Evolutionary conservation across 139 green algal species (phyloP).

Genomic region (Edaphochlamys debaryana): DNA sequence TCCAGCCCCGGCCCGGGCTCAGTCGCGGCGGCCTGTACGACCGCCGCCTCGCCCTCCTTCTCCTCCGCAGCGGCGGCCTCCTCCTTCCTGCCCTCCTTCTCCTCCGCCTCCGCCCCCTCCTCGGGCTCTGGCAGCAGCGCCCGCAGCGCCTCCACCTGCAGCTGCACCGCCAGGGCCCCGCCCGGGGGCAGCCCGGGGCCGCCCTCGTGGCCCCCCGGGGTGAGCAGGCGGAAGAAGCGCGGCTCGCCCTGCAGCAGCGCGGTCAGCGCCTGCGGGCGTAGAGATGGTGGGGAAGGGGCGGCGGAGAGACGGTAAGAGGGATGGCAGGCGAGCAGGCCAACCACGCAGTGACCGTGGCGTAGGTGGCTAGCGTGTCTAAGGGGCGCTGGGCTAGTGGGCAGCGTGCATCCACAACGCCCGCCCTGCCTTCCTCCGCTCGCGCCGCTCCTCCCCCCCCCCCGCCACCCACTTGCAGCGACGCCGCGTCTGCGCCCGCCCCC

Average conservation of each 20-base stretch:
- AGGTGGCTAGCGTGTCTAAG: too few relatives aligned
- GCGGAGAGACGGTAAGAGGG: too few relatives aligned
- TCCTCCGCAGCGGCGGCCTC: background rate
- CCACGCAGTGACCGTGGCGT: too few relatives aligned
- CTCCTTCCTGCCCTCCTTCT: background rate
- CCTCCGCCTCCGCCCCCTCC: background rate
- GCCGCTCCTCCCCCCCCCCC: too few relatives aligned
- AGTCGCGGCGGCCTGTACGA: too few relatives aligned
- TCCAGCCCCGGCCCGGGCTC: background rate
- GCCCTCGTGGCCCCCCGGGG: background rate
- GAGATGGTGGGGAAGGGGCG: too few relatives aligned
- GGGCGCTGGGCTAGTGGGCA: too few relatives aligned
- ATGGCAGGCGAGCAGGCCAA: too few relatives aligned
- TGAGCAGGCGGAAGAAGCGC: constrained; percentile 16
- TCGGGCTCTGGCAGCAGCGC: constrained; percentile 14
- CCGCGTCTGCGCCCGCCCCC: background rate
- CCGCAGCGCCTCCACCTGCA: constrained; percentile 1
- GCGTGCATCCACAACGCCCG: too few relatives aligned
- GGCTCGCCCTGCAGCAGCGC: constrained; percentile 21
- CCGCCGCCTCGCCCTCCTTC: background rate
- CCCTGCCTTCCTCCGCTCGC: too few relatives aligned
- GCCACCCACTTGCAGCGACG: background rate
- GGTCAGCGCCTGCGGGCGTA: background rate
- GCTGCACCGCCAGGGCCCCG: background rate
- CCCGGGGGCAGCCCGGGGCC: too few relatives aligned